Evolutionary conservation across 2,329 filamentous ascomycete species (phyloP).

Genomic region (Graphilbum fragrans): DNA sequence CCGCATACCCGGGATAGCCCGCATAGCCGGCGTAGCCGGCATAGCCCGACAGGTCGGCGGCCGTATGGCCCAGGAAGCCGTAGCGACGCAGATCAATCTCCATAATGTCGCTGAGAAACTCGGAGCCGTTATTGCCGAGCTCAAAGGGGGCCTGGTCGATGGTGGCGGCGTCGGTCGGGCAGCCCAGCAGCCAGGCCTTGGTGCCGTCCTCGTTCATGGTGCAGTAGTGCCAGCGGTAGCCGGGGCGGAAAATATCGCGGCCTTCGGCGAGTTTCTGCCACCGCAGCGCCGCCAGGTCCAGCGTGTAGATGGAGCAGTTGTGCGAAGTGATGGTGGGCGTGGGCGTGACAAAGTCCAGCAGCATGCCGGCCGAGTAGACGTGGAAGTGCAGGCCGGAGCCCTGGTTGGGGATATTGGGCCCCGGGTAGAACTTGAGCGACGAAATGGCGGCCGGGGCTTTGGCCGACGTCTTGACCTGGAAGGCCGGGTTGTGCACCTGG

Average conservation of each 20-base stretch:
- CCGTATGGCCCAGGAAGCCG: constrained; percentile 57
- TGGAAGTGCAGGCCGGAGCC: constrained; percentile 91
- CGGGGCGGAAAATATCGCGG: constrained; percentile 79
- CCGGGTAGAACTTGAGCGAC: constrained; percentile 78
- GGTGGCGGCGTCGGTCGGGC: constrained; percentile 58
- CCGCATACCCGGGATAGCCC: no score
- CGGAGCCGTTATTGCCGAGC: constrained; percentile 57
- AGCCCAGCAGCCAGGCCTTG: constrained; percentile 94
- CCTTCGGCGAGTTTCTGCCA: constrained; percentile 96
- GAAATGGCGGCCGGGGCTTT: constrained; percentile 83
- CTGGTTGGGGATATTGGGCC: constrained; percentile 75
- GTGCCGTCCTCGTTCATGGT: constrained; percentile 91
- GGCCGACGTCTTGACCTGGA: constrained; percentile 59
- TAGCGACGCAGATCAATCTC: constrained; percentile 87
- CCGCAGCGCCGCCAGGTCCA: constrained; percentile 75
- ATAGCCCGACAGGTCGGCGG: no score
- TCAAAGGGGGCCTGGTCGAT: no score
- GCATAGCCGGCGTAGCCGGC: no score
- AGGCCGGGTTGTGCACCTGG: constrained; percentile 54
- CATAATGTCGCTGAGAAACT: constrained; percentile 89
- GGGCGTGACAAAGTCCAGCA: constrained; percentile 90
- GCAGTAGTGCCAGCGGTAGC: constrained; percentile 98
- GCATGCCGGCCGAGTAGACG: constrained; percentile 80
- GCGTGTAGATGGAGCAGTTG: constrained; percentile 80
- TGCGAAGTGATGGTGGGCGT: constrained; percentile 75